Base-by-base conservation (phyloP, 352 stramenopile genomes). In the Phytophthora uliginosa region DNA sequence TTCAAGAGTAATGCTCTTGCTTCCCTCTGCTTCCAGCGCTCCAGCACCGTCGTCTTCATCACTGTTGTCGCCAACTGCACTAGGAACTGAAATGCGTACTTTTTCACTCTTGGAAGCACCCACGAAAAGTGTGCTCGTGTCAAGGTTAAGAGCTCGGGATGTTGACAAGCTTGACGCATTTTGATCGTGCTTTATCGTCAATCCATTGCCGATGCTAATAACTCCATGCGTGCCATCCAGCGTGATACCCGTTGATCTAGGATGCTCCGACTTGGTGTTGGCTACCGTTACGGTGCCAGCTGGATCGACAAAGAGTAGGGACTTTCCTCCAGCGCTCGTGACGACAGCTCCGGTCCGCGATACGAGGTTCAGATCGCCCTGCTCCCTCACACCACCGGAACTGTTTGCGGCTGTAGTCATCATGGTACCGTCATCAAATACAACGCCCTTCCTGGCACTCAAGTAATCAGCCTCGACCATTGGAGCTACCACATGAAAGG, bases 341-440 rank as follows among this genome's bases (percentile, higher is more conserved):
- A 90, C 66, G 1, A 96, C 82, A 10, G 83, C 77, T n/a, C 87
- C 89, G 8, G 79, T 83, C 51, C 83, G 81, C 10, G 86, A 94
- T 3, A 93, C 85, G 5, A 96, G 65, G 57, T 96, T 96, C 28
- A 96, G 54, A 40, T 94, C 87, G 1, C 89, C 87, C 8, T 85
- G 71, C 59, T 93, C 84, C 51, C 89, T 92, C n/a, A 94, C 76
- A 8, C 89, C 85, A n/a, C 87, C 87, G 8, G 86, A 91, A 55
- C 88, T 83, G 42, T 93, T 92, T 7, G 86, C 87, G 10, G 89
- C 89, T 6, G 87, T 94, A 6, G 89, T 95, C 89, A 95, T 96
- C 24, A 89, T 73, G 2, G 86, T 91, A 1, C 86, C 89, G 54
- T 96, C 89, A 9, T 86, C 72, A 64, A 95, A 96, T 8, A 95